Conservation (phyloP, 2,329 filamentous ascomycete genomes). For the Tolypocladium tropicale region DNA sequence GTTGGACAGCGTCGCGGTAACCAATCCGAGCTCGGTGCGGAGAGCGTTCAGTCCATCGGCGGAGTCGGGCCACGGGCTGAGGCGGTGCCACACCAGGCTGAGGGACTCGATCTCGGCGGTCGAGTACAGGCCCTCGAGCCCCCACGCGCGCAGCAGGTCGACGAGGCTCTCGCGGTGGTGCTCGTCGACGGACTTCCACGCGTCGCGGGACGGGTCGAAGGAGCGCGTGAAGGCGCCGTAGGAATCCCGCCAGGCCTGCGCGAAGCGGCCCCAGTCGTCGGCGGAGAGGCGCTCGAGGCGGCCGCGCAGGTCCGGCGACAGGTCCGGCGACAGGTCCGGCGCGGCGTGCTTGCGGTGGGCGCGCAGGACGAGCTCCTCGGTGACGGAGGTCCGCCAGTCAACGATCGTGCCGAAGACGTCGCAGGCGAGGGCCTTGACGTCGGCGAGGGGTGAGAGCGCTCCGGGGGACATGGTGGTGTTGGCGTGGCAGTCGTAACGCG, state of each 20-base stretch:
- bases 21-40: conserved; percentile 32
- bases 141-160: conserved; percentile 44
- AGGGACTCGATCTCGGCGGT: conserved; percentile 54
- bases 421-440: conserved; percentile 54
- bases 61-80: conserved; percentile 60
- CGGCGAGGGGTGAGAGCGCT: conserved; percentile 13
- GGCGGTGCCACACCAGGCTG: conserved; percentile 60
- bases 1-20: conserved; percentile 62
- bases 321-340: conserved; percentile 37
- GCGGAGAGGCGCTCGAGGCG: conserved; percentile 40
- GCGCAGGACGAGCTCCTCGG: conserved; percentile 42
- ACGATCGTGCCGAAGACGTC: conserved; percentile 76
- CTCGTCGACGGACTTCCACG: conserved; percentile 62
- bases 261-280: conserved; percentile 53
- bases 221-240: conserved; percentile 51
- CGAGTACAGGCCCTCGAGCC: conserved; percentile 48
- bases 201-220: conserved; percentile 34
- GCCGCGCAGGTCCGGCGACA: conserved; percentile 34
- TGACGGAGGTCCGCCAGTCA: conserved; percentile 63
- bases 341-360: conserved; percentile 33
- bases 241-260: conserved; percentile 57
- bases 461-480: conserved; percentile 15
- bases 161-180: conserved; percentile 57
- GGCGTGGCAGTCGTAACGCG: neutral
- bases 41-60: conserved; percentile 44